Percentiles rank a stretch among this genome's conserved stretches.
Evolutionary conservation across 2,329 filamentous ascomycete genomes (phyloP).

Genomic region (Calonectria ilicicola): DNA sequence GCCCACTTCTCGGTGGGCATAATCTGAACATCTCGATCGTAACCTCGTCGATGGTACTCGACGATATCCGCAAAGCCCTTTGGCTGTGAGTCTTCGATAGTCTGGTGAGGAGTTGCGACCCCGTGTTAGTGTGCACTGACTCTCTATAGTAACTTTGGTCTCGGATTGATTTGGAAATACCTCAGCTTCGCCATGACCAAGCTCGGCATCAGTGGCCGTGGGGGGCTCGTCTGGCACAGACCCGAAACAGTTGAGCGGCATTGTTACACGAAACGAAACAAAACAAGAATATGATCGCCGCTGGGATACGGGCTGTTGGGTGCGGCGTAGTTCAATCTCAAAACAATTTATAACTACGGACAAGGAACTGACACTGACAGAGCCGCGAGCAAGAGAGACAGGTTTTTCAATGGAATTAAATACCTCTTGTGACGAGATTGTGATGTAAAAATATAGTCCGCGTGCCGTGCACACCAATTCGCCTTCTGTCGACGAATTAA

Average conservation of each 20-base stretch:
- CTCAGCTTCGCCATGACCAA: background rate
- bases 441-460: background rate
- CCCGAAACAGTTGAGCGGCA: background rate
- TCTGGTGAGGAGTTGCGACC: background rate
- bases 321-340: background rate
- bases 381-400: background rate
- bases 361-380: background rate
- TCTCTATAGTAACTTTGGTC: background rate
- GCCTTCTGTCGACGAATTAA: background rate
- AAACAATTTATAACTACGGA: background rate
- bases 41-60: background rate
- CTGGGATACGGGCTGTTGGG: background rate
- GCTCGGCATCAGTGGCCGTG: background rate
- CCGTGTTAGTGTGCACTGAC: background rate
- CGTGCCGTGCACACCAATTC: slow-evolving; percentile 4
- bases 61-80: slow-evolving; percentile 14
- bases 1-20: background rate
- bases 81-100: background rate
- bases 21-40: background rate
- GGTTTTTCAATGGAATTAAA: background rate
- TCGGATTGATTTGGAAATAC: background rate
- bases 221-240: background rate
- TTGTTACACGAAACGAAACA: background rate
- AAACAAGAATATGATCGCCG: background rate
- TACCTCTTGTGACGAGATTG: background rate